These are phyloP conservation scores for Xerocomus nothofagi DNA, from an alignment of 1,284 basidiomycete species.

Conservation along the genomic window DNA sequence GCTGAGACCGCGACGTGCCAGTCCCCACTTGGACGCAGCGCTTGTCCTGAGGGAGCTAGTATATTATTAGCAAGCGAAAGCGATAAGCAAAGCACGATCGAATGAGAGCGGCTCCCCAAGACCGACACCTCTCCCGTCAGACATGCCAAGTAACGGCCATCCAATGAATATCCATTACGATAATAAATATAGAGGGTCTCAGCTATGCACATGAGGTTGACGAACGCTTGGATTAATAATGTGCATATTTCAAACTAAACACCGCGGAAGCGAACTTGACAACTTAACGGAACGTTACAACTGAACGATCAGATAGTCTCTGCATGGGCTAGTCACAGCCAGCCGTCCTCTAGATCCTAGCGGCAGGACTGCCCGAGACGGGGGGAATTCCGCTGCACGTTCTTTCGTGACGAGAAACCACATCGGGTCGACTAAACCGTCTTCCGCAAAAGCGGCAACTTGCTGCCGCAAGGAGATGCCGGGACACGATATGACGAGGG, in stretches of 20 bases:
- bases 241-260: slow-evolving; percentile 10
- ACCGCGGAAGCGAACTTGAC: slow-evolving; percentile 6
- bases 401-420: slow-evolving; percentile 29
- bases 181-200: slow-evolving; percentile 9
- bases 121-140: neutral
- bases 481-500: slow-evolving; percentile 30
- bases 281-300: neutral
- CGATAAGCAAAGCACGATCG: neutral
- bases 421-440: slow-evolving; percentile 30
- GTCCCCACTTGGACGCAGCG: neutral
- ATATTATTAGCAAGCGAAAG: slow-evolving; percentile 4
- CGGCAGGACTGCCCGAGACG: neutral
- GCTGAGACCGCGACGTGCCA: neutral
- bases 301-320: neutral
- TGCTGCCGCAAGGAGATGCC: slow-evolving; percentile 28
- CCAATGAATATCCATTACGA: neutral
- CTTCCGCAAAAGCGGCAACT: slow-evolving; percentile 25
- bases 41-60: slow-evolving; percentile 2
- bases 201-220: slow-evolving; percentile 4
- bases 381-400: slow-evolving; percentile 10
- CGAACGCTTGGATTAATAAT: slow-evolving; percentile 7
- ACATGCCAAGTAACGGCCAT: neutral
- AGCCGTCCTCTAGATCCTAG: slow-evolving; percentile 4
- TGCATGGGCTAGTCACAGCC: neutral
- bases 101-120: neutral